Base-by-base conservation (phyloP, 768 basidiomycete genomes). In the Sutorius australiensis region DNA sequence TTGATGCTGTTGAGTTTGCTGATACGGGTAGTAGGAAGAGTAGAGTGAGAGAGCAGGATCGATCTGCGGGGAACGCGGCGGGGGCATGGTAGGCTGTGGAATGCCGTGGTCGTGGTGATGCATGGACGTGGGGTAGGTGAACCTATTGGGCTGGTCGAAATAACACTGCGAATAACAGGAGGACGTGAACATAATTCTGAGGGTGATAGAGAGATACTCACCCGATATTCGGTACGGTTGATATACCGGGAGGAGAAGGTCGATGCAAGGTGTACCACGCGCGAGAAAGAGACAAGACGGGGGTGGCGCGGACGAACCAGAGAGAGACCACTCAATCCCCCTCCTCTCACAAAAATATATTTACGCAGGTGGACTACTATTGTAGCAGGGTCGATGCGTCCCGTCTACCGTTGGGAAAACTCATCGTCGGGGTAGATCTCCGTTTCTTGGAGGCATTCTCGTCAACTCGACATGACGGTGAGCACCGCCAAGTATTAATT, bases 21-120 rank as follows among this genome's bases (percentile, higher is more conserved):
- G 81, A 61, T 79, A 75, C 30, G 68, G 46, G 63, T 87, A 88
- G 66, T 87, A 88, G 0, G 77, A 69, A 4, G 87, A 74, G 54
- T 86, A 86, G 31, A 87, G 70, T n/a, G 83, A 75, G 6, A 90
- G 75, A 5, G 86, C 72, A 19, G 87, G 87, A 69, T 90, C 86
- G 49, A 89, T 84, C 39, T 83, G 75, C 0, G 84, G 79, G 24
- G 85, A 82, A 48, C 80, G 77, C 51, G 83, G 78, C 52, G 71
- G 71, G 55, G 60, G 69, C 71, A 72, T 72, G 69, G 63, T 70
- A 36, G 66, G 60, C 62, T 70, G 68, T 60, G 70, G 66, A 50
- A 71, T 55, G 59, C 55, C 56, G 54, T 79, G 79, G 54, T 77
- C 75, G 48, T 78, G 75, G 56, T 73, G 74, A 51, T 73, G 77